phyloP scores from a whole-genome alignment of 2,329 filamentous ascomycete species.

The Xylaria sp. region DNA sequence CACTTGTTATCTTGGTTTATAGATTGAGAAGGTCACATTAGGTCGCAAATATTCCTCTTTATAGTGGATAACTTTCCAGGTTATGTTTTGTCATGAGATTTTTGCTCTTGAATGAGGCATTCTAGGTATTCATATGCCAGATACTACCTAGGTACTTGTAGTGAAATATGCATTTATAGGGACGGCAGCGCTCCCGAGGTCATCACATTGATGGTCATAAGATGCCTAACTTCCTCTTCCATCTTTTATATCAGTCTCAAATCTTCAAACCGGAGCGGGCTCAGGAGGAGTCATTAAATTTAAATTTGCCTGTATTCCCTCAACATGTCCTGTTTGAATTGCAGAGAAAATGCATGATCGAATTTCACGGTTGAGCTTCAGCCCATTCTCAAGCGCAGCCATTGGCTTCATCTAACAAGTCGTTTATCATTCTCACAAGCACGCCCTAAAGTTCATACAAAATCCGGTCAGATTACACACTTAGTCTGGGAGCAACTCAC shows the following conservation, averaged over 20 bases:
- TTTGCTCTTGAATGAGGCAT: background rate
- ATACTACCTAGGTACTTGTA: too few relatives aligned
- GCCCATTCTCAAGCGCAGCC: background rate
- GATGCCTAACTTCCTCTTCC: background rate
- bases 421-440: background rate
- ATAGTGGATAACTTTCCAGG: too few relatives aligned
- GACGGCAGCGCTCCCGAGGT: background rate
- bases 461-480: background rate
- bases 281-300: background rate
- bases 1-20: background rate
- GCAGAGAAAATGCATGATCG: too few relatives aligned
- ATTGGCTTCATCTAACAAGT: background rate
- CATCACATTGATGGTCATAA: background rate
- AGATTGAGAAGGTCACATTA: background rate
- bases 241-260: background rate
- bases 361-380: background rate
- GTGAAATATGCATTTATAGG: slow-evolving; percentile 11
- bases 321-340: too few relatives aligned
- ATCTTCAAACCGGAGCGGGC: background rate
- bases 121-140: background rate
- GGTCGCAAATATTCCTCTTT: background rate
- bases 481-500: background rate
- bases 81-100: background rate
- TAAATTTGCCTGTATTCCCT: too few relatives aligned
- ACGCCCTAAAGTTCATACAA: background rate